phyloP scores from a whole-genome alignment of 148 eudicot species.

The Amaranthus cruentus region DNA sequence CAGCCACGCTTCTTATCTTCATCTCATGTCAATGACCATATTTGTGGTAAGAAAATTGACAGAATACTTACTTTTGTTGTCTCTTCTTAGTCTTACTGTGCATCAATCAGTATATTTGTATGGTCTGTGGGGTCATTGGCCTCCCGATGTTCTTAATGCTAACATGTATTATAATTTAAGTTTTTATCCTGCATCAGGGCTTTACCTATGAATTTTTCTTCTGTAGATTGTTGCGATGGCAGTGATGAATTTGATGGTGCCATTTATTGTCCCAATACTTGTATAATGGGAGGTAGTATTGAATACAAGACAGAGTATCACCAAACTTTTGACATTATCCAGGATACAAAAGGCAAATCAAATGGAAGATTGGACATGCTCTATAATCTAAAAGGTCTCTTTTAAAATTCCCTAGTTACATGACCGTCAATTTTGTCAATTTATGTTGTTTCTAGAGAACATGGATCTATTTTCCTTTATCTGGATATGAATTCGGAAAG shows the following conservation, averaged over 20 bases:
- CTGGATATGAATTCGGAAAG: too few relatives aligned
- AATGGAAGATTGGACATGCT: conserved; percentile 34
- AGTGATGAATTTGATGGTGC: conserved; percentile 84
- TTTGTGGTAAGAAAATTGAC: conserved; percentile 62
- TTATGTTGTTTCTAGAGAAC: not conserved
- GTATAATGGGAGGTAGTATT: conserved; percentile 80
- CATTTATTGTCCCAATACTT: conserved; percentile 64
- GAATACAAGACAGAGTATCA: conserved; percentile 40
- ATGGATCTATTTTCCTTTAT: too few relatives aligned
- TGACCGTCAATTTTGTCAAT: not conserved
- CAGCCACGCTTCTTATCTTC: conserved; percentile 74
- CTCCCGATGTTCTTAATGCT: not conserved
- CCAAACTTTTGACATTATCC: conserved; percentile 29
- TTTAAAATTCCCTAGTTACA: not conserved
- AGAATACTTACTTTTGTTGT: not conserved
- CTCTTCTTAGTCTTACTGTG: not conserved
- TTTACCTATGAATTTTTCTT: conserved; percentile 5
- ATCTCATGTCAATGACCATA: conserved; percentile 78
- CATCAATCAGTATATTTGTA: not conserved
- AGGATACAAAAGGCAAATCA: conserved; percentile 26
- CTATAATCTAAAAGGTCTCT: conserved; percentile 51
- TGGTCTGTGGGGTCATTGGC: not conserved
- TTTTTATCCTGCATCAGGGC: not conserved
- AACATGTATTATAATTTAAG: not conserved
- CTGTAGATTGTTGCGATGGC: conserved; percentile 93